Evolutionary conservation across 257 asterid species (phyloP).

Genomic region (Nicotiana paniculata): DNA sequence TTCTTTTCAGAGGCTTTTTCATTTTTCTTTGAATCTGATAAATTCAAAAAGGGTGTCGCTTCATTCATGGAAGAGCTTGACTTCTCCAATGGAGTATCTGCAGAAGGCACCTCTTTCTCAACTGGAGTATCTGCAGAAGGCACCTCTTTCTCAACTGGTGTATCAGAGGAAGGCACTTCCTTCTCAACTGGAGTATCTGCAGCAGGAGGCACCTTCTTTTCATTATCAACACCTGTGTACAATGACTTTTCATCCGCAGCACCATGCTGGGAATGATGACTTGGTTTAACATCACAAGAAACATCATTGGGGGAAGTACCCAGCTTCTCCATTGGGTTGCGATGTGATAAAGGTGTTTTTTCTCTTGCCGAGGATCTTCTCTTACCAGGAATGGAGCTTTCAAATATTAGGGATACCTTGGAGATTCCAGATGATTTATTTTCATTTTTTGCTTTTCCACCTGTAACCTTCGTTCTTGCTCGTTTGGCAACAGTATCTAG

Average conservation of each 20-base stretch:
- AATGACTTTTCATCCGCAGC: constrained; percentile 40
- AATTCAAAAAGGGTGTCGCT: constrained; percentile 24
- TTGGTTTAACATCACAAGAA: constrained; percentile 20
- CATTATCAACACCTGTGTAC: constrained; percentile 21
- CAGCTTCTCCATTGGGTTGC: constrained; percentile 29
- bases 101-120: background rate
- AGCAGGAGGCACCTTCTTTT: constrained; percentile 25
- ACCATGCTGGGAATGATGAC: constrained; percentile 33
- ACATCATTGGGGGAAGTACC: constrained; percentile 29
- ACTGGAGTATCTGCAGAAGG: background rate
- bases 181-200: constrained; percentile 14
- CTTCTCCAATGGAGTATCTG: constrained; percentile 15
- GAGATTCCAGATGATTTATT: constrained; percentile 36
- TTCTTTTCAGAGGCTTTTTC: constrained; percentile 33
- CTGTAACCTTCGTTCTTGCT: constrained; percentile 48
- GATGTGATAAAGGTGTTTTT: constrained; percentile 27
- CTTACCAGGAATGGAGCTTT: constrained; percentile 33
- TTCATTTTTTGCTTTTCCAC: constrained; percentile 46
- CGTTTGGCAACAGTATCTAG: constrained; percentile 47
- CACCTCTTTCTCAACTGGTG: constrained; percentile 7
- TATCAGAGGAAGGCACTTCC: constrained; percentile 9
- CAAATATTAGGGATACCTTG: constrained; percentile 26
- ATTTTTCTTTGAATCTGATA: constrained; percentile 22
- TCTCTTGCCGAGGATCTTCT: constrained; percentile 38
- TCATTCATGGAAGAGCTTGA: constrained; percentile 27